A percentile compares a stretch with the other conserved stretches of the same genome.
These are phyloP conservation scores for Rubia yunnanensis DNA, from an alignment of 257 asterid species.

Conservation along the genomic window DNA sequence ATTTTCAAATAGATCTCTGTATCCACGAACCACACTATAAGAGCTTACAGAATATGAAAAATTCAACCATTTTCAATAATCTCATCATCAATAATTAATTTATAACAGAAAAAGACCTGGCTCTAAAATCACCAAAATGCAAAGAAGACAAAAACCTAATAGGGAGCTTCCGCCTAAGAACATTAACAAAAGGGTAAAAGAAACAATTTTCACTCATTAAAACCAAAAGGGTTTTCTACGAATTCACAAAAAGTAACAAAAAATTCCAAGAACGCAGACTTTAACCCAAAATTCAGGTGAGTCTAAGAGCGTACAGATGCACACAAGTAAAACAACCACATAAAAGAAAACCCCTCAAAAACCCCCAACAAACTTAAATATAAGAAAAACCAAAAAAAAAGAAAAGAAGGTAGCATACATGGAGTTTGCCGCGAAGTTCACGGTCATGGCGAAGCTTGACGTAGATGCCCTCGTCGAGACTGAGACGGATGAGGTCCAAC, in stretches of 20 bases:
- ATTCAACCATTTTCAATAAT: not conserved
- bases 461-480: slow-evolving; percentile 96
- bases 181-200: not conserved
- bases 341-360: too few species aligned
- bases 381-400: not conserved
- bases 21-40: not conserved
- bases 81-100: not conserved
- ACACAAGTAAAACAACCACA: not conserved
- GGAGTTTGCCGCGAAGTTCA: slow-evolving; percentile 97
- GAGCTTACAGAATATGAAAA: not conserved
- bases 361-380: too few species aligned
- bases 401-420: slow-evolving; percentile 22
- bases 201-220: not conserved
- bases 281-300: slow-evolving; percentile 1
- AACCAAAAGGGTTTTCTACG: slow-evolving; percentile 7
- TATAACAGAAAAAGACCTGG: too few species aligned
- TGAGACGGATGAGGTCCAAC: slow-evolving; percentile 93
- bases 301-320: not conserved
- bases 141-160: not conserved
- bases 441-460: slow-evolving; percentile 98
- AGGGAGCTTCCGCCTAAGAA: too few species aligned
- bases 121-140: too few species aligned
- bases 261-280: not conserved
- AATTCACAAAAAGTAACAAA: not conserved
- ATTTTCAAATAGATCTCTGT: not conserved